Evolutionary conservation across 208 protist species (phyloP).

Genomic region (Histomonas meleagridis): DNA sequence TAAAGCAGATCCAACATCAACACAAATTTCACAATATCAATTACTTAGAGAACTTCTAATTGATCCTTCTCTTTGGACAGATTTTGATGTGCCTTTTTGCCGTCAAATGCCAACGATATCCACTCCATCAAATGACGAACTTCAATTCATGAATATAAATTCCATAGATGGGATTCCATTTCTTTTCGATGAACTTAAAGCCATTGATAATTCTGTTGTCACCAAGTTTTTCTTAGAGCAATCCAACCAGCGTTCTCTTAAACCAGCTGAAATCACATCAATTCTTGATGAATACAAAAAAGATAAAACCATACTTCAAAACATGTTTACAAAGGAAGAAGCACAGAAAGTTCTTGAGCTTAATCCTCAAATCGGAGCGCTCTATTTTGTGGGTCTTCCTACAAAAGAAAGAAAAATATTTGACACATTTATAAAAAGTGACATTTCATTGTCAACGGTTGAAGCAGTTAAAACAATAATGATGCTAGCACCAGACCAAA

Average conservation of each 20-base stretch:
- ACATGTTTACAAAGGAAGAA: background rate
- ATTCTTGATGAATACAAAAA: background rate
- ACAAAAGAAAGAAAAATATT: background rate
- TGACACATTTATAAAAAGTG: background rate
- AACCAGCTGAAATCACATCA: background rate
- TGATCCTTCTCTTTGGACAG: constrained; percentile 23
- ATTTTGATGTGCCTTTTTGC: constrained; percentile 15
- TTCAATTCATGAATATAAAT: background rate
- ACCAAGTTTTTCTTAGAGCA: background rate
- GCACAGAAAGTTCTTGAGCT: background rate
- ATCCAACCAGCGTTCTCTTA: background rate
- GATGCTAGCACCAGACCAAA: background rate
- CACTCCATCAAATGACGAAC: background rate
- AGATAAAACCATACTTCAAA: background rate
- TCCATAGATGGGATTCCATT: background rate
- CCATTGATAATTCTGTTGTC: background rate
- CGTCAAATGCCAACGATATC: background rate
- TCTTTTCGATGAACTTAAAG: background rate
- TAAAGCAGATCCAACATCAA: background rate
- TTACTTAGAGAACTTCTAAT: constrained; percentile 1
- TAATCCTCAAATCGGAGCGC: background rate
- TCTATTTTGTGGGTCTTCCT: background rate
- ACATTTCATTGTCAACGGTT: background rate
- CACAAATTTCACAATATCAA: background rate
- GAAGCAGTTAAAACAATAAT: background rate